Evolutionary conservation across 1,284 basidiomycete genomes (phyloP), one percentile per base, ranked within the genome.

Genomic region (Sanghuangporus weigelae): DNA sequence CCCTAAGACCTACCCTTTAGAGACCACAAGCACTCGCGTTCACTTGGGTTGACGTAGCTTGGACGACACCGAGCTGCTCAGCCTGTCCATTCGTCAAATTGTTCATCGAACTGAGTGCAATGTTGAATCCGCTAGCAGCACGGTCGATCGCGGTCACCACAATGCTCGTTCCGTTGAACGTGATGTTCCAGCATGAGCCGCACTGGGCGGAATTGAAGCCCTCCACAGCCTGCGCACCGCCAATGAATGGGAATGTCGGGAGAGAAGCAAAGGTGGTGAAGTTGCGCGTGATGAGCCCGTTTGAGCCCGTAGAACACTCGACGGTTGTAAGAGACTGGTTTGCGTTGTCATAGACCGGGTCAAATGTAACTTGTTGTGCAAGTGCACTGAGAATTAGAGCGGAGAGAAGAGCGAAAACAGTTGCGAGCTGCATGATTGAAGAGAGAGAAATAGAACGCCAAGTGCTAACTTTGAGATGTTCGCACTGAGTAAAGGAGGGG

Each of bases 291-390:
- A 62, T 63, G 50, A 85, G 75, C 12, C 83, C 84, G 68, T 83
- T 78, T 1, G 59, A 50, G 11, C 83, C 83, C 59, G 82, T 74
- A 7, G 84, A 85, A 72, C 83, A 84, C 16, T 80, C 76, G 60
- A 82, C 80, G n/a, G 68, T 71, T 64, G 63, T 60, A 11, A 82
- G 73, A 0, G 77, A 77, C 38, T 68, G 67, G 36, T 55, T 56
- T 0, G 63, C 23, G 44, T 75, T 75, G 71, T 81, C 81, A 68
- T 82, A 84, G 49, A 69, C 67, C 6, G 67, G 53, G 71, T 82
- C 77, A 69, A 75, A 82, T 59, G 78, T 74, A 56, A 82, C 75
- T 44, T 71, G 76, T 53, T 72, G 62, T n/a, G 70, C 66, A 56
- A 44, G n/a, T 10, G 40, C 12, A n/a, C 16, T 19, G 54, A 63